Percentiles rank a stretch among this genome's conserved stretches.
Evolutionary conservation across 768 basidiomycete genomes (phyloP).

Genomic region (Suillus ampliporus): DNA sequence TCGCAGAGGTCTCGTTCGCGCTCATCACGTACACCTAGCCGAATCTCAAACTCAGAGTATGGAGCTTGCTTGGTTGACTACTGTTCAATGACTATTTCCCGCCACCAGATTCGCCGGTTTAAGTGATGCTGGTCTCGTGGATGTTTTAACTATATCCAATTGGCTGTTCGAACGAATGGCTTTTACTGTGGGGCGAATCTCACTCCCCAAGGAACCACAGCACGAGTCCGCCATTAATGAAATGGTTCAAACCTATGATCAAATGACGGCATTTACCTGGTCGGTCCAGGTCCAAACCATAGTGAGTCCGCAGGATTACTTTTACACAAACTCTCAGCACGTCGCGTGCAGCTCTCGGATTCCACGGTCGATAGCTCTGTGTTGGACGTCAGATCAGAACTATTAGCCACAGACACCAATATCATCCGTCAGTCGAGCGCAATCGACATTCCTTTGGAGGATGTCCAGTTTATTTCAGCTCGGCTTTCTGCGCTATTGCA

Average conservation of each 20-base stretch:
- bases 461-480: neutral
- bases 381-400: neutral
- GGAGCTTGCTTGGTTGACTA: neutral
- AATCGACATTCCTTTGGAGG: neutral
- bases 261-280: slow-evolving; percentile 9
- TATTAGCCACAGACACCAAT: neutral
- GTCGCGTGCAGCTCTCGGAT: neutral
- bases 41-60: neutral
- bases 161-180: slow-evolving; percentile 7
- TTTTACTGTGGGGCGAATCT: neutral
- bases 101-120: neutral
- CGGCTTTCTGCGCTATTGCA: neutral
- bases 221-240: neutral
- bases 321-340: neutral
- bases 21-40: neutral
- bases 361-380: neutral
- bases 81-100: neutral
- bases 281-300: neutral
- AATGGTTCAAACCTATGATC: neutral
- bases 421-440: too few relatives aligned
- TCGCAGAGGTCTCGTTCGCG: neutral
- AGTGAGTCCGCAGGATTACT: neutral
- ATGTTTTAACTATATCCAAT: neutral
- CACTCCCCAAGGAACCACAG: neutral
- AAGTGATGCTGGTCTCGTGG: neutral